Percentiles rank a stretch among this genome's conserved stretches.
Conservation (phyloP, 179 eudicot genomes). For the Heliamphora pulchella region DNA sequence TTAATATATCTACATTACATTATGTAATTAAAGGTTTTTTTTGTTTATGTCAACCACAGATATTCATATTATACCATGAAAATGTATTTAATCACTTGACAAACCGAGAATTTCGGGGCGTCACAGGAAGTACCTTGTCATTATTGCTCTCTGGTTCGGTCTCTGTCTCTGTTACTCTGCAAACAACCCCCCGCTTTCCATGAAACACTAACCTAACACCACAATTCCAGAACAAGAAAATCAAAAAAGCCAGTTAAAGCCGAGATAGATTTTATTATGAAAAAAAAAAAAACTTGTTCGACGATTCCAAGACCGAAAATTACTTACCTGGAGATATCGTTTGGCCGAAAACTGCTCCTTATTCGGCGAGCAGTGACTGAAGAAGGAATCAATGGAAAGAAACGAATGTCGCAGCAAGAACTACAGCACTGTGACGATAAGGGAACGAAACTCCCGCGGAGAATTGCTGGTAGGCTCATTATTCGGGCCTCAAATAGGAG, state of each 20-base stretch:
- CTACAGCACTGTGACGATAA: slow-evolving; percentile 25
- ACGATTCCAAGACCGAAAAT: neutral
- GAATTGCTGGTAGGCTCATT: slow-evolving; percentile 35
- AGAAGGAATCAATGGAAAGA: slow-evolving; percentile 25
- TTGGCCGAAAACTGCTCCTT: slow-evolving; percentile 14
- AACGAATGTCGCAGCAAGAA: slow-evolving; percentile 27
- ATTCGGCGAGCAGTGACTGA: slow-evolving; percentile 14
- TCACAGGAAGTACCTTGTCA: slow-evolving; percentile 39
- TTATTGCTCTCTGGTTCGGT: slow-evolving; percentile 47
- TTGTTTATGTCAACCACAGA: no score
- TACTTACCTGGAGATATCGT: slow-evolving; percentile 27
- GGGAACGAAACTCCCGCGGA: slow-evolving; percentile 37
- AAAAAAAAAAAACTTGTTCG: neutral
- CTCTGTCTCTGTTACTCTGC: slow-evolving; percentile 50
- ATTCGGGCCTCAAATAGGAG: neutral
- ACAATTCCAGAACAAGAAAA: neutral
- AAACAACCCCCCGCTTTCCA: slow-evolving; percentile 35
- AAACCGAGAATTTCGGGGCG: no score
- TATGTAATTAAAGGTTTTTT: no score
- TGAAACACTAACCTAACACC: slow-evolving; percentile 29
- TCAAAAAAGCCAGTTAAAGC: neutral
- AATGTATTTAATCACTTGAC: no score
- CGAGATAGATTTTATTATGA: no score
- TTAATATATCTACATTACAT: no score
- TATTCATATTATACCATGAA: no score